Evolutionary conservation across 768 basidiomycete species (phyloP), one percentile per base, ranked within the genome.

Genomic region (Leccinum uliginosum): DNA sequence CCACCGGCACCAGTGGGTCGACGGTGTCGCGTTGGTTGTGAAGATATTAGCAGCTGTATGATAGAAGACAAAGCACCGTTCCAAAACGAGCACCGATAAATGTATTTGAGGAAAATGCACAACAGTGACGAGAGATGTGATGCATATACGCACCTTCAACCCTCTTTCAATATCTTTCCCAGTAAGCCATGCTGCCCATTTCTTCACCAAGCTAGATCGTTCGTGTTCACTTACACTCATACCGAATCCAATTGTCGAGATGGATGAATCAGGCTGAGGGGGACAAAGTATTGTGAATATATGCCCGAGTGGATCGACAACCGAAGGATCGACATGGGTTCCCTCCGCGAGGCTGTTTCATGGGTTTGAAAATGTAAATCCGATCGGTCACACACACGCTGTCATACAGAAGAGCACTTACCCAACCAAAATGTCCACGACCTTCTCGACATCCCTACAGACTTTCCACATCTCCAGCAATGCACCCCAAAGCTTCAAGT

Each of bases 121-220:
- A 11, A 26, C 5, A 46, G 14, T 21, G 1, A 14, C 23, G 6
- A 6, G 8, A n/a, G 48, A 45, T 10, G 6, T 40, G 23, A 46
- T 34, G 15, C 17, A 38, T 48, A 44, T 46, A 63, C 67, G 48
- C 59, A 90, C 92, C 75, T 84, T 83, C 24, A 97, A 70, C 4
- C 86, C 92, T 45, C 79, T 81, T 24, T 87, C 84, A 1, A 83
- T 75, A 70, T 91, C 84, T 35, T 80, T 79, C 61, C 80, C 82
- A 3, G 85, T 79, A 21, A 97, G 72, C 93, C 94, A 96, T 8
- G 91, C 72, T 3, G 83, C 87, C 85, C 93, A 94, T 51, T 81
- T 78, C 59, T 87, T 84, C 4, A 84, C 81, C 52, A 93, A 65
- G 3, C 73, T 65, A 24, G 82, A 64, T 91, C 85, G 56, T 77